Base-by-base conservation (phyloP, 495 filamentous ascomycete genomes). In the Pseudevernia furfuracea region DNA sequence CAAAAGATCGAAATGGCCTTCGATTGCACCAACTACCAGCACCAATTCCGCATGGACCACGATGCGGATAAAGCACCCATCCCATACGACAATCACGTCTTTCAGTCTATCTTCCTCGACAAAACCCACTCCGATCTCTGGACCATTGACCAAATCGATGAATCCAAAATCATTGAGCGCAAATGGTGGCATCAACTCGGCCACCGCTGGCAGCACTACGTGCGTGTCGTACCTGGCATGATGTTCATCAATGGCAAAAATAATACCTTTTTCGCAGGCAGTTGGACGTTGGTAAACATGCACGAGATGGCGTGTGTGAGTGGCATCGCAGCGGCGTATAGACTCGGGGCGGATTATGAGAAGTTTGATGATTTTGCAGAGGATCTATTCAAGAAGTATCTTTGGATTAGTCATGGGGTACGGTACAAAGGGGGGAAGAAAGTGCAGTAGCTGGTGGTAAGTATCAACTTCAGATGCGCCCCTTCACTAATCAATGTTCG, bases 151-250 rank as follows among this genome's bases (percentile, higher is more conserved):
- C 81, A 87, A 66, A 92, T 95, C 62, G 84, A 87, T 68, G 70
- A 81, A 61, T 72, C 72, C 53, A 91, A 89, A 67, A 80, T 92
- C 38, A 89, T 95, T 46, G 76, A 82, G 15, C 77, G 79, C 58
- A 88, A 92, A 68, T 90, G 87, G 88, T 93, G 90, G 90, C 90
- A 92, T 70, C 90, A 92, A 71, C 84, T 92, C 30, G 88, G 89
- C 25, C 90, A 95, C 70, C 78, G 84, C 43, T 92, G 85, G 82
- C 88, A 89, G 66, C 90, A 95, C 71, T 93, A 92, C 72, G 72
- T 86, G 0, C 79, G 87, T 12, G 90, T 93, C 10, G 84, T 91
- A 46, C 87, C 88, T 0, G 86, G 88, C 67, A 84, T 93, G 83
- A 88, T 88, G 88, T 84, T 90, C 41, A 79, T 93, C n/a, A 86